Base-by-base conservation (phyloP, 176 grass and related monocot species). In the Cymbopogon citratus region DNA sequence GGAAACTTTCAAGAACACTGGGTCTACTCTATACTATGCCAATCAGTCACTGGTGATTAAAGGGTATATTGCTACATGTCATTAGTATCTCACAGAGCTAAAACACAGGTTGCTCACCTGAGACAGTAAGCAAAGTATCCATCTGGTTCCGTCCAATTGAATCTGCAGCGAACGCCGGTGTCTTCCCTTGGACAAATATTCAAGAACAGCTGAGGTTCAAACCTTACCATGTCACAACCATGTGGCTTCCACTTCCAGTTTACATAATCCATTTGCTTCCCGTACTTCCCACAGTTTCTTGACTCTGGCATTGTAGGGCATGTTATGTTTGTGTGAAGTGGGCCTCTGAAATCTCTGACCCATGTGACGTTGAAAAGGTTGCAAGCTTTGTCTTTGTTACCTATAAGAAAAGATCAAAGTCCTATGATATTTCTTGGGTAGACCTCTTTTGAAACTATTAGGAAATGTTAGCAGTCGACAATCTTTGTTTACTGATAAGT, bases 131-230 rank as follows among this genome's bases (percentile, higher is more conserved):
- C 93, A 97, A 60, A 97, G 74, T 24, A 97, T 89, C 77, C 86
- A 91, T 97, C 77, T 97, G 90, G 60, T 97, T 97, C 57, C 86
- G 67, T 18, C 83, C 84, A 35, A 97, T 44, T 1, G 91, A 97
- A 89, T 97, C 88, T 18, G 86, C 81, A 7, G 77, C 77, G 12
- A 97, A 97, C 1, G 83, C 94, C 81, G 93, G 35, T 64, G 59
- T 91, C 78, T 87, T 93, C 24, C 88, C 91, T 36, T 12, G 71
- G 23, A 89, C 72, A 75, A 68, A n/a, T 62, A 26, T 81, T 60
- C 51, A 96, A 80, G 65, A 92, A 96, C 12, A 48, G 57, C 52
- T 78, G 48, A 4, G 88, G 76, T 33, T 96, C 71, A 14, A 96
- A 92, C 63, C 73, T 71, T 28, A 68, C 63, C 68, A 93, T 75